Conservation (phyloP, 2,329 filamentous ascomycete genomes). For the Fusarium circinatum region DNA sequence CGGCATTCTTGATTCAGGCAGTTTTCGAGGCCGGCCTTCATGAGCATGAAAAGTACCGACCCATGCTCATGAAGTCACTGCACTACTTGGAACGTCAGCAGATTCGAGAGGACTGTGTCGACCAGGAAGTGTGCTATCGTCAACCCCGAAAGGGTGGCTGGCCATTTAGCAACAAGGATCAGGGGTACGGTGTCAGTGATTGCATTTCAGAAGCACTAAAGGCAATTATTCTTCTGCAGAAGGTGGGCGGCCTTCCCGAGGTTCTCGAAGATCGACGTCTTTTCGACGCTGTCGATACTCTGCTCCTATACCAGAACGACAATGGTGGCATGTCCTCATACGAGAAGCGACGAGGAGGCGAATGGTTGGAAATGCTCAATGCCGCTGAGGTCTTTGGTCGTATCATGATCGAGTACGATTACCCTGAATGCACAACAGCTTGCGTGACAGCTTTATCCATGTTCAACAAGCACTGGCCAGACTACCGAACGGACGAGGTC, state of each 20-base stretch:
- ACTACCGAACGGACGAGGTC: conserved; percentile 83
- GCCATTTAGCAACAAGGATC: conserved; percentile 92
- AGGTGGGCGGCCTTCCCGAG: conserved; percentile 77
- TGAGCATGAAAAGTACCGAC: conserved; percentile 78
- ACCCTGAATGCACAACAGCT: conserved; percentile 96
- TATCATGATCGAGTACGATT: conserved; percentile 99
- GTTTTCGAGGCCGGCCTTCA: conserved; percentile 82
- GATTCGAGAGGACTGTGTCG: conserved; percentile 82
- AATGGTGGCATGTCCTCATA: conserved; percentile 92
- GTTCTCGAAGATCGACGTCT: conserved; percentile 81
- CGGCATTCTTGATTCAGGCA: conserved; percentile 87
- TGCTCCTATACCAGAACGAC: conserved; percentile 89
- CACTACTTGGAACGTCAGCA: conserved; percentile 91
- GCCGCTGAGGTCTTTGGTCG: conserved; percentile 95
- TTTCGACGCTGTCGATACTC: conserved; percentile 87
- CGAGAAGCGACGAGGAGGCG: conserved; percentile 81
- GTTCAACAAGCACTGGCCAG: conserved; percentile 83
- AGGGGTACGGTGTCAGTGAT: conserved; percentile 96
- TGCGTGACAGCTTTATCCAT: conserved; percentile 87
- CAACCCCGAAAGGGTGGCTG: conserved; percentile 93
- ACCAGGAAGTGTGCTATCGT: conserved; percentile 85
- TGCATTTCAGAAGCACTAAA: conserved; percentile 94
- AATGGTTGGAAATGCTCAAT: conserved; percentile 85
- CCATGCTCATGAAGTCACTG: conserved; percentile 85
- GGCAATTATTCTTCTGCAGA: conserved; percentile 84